Evolutionary conservation across 2,329 filamentous ascomycete species (phyloP), one percentile per base, ranked within the genome.

Genomic region (Aspergillus japonicus): DNA sequence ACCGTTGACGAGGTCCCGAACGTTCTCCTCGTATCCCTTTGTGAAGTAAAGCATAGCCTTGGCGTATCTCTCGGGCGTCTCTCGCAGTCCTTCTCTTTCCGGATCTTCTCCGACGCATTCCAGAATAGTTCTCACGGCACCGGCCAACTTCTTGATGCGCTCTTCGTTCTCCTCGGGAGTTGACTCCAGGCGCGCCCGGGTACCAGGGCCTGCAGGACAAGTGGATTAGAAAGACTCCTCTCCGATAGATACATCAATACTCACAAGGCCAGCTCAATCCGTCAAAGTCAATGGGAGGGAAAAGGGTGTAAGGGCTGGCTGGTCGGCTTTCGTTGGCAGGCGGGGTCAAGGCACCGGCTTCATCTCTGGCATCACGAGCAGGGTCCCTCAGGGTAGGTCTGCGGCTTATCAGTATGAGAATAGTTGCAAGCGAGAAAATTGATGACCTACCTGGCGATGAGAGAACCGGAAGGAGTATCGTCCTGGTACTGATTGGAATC

Each of bases 31-130:
- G 75, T 99, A 99, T 48, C 95, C 95, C 75, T 96, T 92, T 5
- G 95, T 99, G 77, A 99, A 92, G 81, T 90, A 96, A 64, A 98
- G 86, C 85, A 99, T 88, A 14, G 95, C 95, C 77, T 96, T 95
- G 50, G 95, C 94, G 75, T 98, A 99, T 62, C 95, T 85, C 70
- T 90, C 87, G 0, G 95, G 95, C 0, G 86, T 88, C 53, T 83
- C 82, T n/a, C 82, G 79, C 56, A 89, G 76, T 4, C 86, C 86
- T 69, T 88, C 86, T 53, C 86, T 80, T 61, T 87, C 83, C 0
- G 86, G 85, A 64, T 89, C 86, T 69, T 89, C 86, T 51, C 86
- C 86, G 21, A 89, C 81, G 64, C 86, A 88, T 71, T 88, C 86
- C 16, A 89, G 73, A 47, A 89, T 86, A 0, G 86, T 89, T 55